These are phyloP conservation scores for Triticum dicoccoides DNA, from an alignment of 176 grass and related monocot genomes.

Conservation along the genomic window DNA sequence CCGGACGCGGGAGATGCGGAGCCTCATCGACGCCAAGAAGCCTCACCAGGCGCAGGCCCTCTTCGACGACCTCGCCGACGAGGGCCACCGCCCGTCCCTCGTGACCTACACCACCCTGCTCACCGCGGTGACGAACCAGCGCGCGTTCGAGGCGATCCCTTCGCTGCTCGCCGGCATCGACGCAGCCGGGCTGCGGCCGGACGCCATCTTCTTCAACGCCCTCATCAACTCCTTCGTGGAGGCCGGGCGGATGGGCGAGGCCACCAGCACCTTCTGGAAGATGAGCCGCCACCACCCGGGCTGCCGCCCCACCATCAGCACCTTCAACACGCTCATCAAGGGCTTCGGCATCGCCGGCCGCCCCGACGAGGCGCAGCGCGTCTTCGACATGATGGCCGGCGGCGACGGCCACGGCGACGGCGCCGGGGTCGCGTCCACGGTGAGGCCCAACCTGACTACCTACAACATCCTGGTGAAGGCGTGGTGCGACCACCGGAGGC, in stretches of 20 bases:
- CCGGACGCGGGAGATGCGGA: slow-evolving; percentile 67
- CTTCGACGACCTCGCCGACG: slow-evolving; percentile 52
- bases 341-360: slow-evolving; percentile 74
- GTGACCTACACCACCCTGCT: slow-evolving; percentile 79
- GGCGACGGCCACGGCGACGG: not conserved
- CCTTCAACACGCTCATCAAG: slow-evolving; percentile 97
- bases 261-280: slow-evolving; percentile 75
- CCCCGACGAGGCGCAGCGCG: slow-evolving; percentile 59
- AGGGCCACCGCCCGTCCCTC: slow-evolving; percentile 85
- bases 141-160: slow-evolving; percentile 63
- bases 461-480: slow-evolving; percentile 95
- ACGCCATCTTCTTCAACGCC: slow-evolving; percentile 90
- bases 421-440: not conserved
- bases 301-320: slow-evolving; percentile 66
- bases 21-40: slow-evolving; percentile 66
- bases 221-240: slow-evolving; percentile 87
- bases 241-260: slow-evolving; percentile 71
- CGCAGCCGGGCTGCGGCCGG: slow-evolving; percentile 62
- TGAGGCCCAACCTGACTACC: slow-evolving; percentile 61
- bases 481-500: slow-evolving; percentile 76
- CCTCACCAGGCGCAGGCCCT: slow-evolving; percentile 49
- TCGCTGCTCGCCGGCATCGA: slow-evolving; percentile 65
- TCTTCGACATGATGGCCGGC: slow-evolving; percentile 75
- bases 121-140: slow-evolving; percentile 60
- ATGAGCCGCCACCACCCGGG: slow-evolving; percentile 59